Evolutionary conservation across 495 filamentous ascomycete genomes (phyloP).

Genomic region (Hypoxylon lienhwacheense): DNA sequence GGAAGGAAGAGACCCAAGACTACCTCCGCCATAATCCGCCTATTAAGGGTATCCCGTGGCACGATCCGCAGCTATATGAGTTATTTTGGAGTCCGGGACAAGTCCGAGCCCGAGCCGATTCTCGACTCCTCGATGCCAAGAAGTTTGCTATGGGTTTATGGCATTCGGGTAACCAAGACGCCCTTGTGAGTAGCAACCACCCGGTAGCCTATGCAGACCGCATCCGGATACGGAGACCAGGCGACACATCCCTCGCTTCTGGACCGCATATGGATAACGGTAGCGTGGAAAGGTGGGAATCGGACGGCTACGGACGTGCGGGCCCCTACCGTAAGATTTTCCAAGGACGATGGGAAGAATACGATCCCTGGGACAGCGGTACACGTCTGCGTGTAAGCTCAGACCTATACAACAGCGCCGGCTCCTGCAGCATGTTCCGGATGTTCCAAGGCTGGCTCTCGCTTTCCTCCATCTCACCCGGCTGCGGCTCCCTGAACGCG

Average conservation of each 20-base stretch:
- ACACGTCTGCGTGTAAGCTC: conserved; percentile 67
- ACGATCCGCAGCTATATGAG: conserved; percentile 69
- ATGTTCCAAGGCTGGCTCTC: conserved; percentile 87
- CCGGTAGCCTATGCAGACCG: conserved; percentile 80
- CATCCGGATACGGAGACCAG: conserved; percentile 65
- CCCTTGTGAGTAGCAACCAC: conserved; percentile 59
- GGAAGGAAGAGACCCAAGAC: conserved; percentile 54
- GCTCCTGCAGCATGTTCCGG: conserved; percentile 80
- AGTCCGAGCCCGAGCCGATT: conserved; percentile 71
- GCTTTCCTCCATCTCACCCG: conserved; percentile 65
- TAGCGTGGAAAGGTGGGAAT: conserved; percentile 84
- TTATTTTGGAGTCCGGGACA: conserved; percentile 83
- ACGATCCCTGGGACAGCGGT: conserved; percentile 78
- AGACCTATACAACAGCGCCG: conserved; percentile 81
- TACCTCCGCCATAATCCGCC: conserved; percentile 61
- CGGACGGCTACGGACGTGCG: conserved; percentile 71
- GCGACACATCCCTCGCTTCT: conserved; percentile 69
- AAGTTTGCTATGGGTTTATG: conserved; percentile 74
- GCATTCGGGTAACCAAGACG: conserved; percentile 67
- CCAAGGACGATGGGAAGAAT: conserved; percentile 75
- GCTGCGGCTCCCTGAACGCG: conserved; percentile 70
- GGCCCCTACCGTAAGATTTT: conserved; percentile 71
- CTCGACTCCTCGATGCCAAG: conserved; percentile 71
- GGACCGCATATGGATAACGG: conserved; percentile 80
- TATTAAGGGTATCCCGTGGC: conserved; percentile 41